Evolutionary conservation across 139 green algal species (phyloP), one percentile per base, ranked within the genome.

Genomic region (Chlamydomonas eustigma): DNA sequence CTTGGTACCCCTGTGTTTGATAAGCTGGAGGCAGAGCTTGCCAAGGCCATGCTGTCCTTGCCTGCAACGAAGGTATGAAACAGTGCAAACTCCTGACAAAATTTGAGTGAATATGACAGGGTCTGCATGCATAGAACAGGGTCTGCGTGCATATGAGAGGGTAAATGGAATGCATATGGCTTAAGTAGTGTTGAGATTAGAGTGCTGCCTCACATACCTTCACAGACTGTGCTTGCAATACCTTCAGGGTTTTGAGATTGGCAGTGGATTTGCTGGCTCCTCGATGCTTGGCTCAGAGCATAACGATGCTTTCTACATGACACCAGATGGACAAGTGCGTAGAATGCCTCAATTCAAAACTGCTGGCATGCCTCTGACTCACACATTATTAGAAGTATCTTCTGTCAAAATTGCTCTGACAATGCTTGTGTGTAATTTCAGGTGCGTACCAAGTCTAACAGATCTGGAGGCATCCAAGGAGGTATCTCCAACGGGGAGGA

Each of bases 1-100:
- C 74, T 84, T 3, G 95, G 96, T 70, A 80, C 86, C 1, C 96
- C 96, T 3, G 96, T 98, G 39, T 99, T 99, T 85, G 92, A 95
- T 87, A 98, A 98, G 87, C 91, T 99, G 75, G 96, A 99, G 83
- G 96, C 96, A 4, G 95, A 99, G 77, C 87, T 99, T 33, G 95
- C 94, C 33, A 94, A 96, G 82, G 96, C 96, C 1, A 86, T 98
- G 68, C 94, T 99, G 85, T 94, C 83, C 12, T 88, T 99, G 69
- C 95, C 95, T 2, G 96, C 96, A 5, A 97, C 94, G 31, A 98
- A 99, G 87, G 88, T 90, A 38, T 4, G 65, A 18, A 8, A 39
- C 4, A 18, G 5, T 28, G 28, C 34, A 18, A 36, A 69, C n/a
- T n/a, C n/a, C n/a, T n/a, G n/a, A n/a, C n/a, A n/a, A n/a, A n/a